A percentile compares a stretch with the other conserved stretches of the same genome.
Conservation (phyloP, 768 basidiomycete genomes). For the Inosperma sp. region DNA sequence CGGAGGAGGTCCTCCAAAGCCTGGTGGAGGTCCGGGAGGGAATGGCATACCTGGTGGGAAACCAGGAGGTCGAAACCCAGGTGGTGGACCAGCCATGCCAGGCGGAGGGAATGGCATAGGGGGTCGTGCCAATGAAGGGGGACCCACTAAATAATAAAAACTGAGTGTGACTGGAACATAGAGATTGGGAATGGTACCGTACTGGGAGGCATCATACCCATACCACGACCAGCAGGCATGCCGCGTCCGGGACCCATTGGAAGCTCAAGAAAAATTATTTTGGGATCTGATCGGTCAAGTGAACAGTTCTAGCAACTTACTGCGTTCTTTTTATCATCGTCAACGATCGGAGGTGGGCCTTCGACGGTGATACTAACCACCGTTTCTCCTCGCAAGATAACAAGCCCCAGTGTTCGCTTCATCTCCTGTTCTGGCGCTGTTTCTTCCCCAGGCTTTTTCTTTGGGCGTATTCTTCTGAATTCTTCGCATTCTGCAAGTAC, state of each 20-base stretch:
- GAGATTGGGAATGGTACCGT: slow-evolving; percentile 26
- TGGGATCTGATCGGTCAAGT: slow-evolving; percentile 1
- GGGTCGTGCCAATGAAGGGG: slow-evolving; percentile 58
- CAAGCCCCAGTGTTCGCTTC: slow-evolving; percentile 93
- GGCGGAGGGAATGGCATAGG: slow-evolving; percentile 65
- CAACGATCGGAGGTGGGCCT: slow-evolving; percentile 87
- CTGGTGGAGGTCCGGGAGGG: slow-evolving; percentile 62
- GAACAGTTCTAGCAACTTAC: slow-evolving; percentile 38
- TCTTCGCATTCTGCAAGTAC: slow-evolving; percentile 98
- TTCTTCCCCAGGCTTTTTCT: slow-evolving; percentile 85
- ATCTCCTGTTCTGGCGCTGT: slow-evolving; percentile 83
- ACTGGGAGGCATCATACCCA: slow-evolving; percentile 92
- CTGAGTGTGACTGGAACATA: slow-evolving; percentile 1
- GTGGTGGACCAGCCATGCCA: slow-evolving; percentile 83
- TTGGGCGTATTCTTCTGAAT: slow-evolving; percentile 86
- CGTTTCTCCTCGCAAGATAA: slow-evolving; percentile 93
- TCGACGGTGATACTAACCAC: slow-evolving; percentile 94
- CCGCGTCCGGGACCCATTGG: slow-evolving; percentile 90
- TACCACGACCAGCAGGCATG: slow-evolving; percentile 94
- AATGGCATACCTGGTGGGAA: slow-evolving; percentile 80
- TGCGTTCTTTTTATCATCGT: slow-evolving; percentile 83
- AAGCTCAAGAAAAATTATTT: slow-evolving; percentile 43
- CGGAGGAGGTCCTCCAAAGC: slow-evolving; percentile 77
- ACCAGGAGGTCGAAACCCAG: slow-evolving; percentile 80
- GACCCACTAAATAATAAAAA: slow-evolving; percentile 44